These are phyloP conservation scores for Phyllosticta citribraziliensis DNA, from an alignment of 2,329 filamentous ascomycete species.

Conservation along the genomic window DNA sequence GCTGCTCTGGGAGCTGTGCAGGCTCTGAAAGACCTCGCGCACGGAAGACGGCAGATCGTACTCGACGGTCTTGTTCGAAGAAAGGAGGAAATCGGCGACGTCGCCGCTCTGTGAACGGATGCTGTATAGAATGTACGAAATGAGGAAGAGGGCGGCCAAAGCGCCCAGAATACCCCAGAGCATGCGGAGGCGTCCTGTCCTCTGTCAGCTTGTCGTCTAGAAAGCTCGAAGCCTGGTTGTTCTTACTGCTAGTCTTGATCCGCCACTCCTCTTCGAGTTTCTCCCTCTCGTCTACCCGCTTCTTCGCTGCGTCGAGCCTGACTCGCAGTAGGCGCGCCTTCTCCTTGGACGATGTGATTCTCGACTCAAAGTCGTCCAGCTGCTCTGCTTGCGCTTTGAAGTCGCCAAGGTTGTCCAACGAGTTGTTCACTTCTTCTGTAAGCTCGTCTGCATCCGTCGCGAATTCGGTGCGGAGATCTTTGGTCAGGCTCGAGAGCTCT, in stretches of 20 bases:
- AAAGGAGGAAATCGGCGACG: constrained; percentile 12
- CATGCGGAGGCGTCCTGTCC: constrained; percentile 46
- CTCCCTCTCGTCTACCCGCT: constrained; percentile 59
- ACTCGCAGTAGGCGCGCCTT: constrained; percentile 51
- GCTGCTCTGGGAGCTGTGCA: constrained; percentile 2
- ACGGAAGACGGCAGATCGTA: constrained; percentile 22
- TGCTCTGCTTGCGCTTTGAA: constrained; percentile 57
- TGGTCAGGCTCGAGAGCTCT: constrained; percentile 55
- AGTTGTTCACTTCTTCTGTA: constrained; percentile 48
- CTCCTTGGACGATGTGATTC: constrained; percentile 51
- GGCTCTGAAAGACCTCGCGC: constrained; percentile 22
- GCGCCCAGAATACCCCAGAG: constrained; percentile 50
- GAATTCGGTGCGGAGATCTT: constrained; percentile 50
- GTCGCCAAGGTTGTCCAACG: constrained; percentile 50
- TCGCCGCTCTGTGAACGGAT: constrained; percentile 18
- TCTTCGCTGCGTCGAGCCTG: constrained; percentile 54
- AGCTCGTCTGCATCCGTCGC: constrained; percentile 49
- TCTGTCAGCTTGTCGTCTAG: not conserved
- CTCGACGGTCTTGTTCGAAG: constrained; percentile 16
- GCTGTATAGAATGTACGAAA: constrained; percentile 33
- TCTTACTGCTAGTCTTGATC: constrained; percentile 10
- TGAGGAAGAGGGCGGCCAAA: constrained; percentile 36
- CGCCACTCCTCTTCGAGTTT: constrained; percentile 47
- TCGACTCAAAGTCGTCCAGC: constrained; percentile 51
- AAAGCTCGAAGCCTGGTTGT: not conserved